Evolutionary conservation across 352 stramenopile genomes (phyloP), one percentile per base, ranked within the genome.

Genomic region (Globisporangium solare): DNA sequence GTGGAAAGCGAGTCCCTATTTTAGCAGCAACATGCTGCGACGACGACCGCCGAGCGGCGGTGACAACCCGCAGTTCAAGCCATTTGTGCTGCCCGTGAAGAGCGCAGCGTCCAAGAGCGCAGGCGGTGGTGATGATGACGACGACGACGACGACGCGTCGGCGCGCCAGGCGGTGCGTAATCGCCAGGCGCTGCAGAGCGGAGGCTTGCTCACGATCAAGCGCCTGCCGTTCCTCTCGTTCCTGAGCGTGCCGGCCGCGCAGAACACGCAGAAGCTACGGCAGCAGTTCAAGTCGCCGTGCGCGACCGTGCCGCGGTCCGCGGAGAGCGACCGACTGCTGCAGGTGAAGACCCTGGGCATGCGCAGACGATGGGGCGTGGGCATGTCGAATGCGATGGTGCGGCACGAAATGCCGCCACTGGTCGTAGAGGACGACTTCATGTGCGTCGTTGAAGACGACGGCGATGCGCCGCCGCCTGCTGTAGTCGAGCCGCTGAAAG

Each of bases 291-390:
- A 92, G 61, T 92, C 83, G 47, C 86, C 83, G 0, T 90, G 79
- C 47, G 80, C 71, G 46, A 74, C 68, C 10, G 61, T 67, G 2
- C 70, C 71, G 8, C 76, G 82, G n/a, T 76, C 86, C 12, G 64
- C 64, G 18, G 83, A 94, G 62, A 95, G 86, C 67, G 80, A 89
- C 42, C 73, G 83, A 11, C 51, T 95, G 49, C 56, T 94, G 51
- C 71, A 83, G 15, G 75, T 86, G 47, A 95, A 94, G 69, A 95
- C 86, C 47, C 80, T 95, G n/a, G 86, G 83, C 0, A 85, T 91
- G 70, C 69, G 86, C 0, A 70, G 83, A 2, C 67, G 83, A 18
- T 94, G 79, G 79, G 63, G 68, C 4, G 73, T 68, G 5, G 58
- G 58, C 20, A 58, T 76, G 3, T 58, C 79, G 1, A 83, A 80